Conservation (phyloP, 2,329 filamentous ascomycete species). For the Neophaeococcomyces mojaviensis region DNA sequence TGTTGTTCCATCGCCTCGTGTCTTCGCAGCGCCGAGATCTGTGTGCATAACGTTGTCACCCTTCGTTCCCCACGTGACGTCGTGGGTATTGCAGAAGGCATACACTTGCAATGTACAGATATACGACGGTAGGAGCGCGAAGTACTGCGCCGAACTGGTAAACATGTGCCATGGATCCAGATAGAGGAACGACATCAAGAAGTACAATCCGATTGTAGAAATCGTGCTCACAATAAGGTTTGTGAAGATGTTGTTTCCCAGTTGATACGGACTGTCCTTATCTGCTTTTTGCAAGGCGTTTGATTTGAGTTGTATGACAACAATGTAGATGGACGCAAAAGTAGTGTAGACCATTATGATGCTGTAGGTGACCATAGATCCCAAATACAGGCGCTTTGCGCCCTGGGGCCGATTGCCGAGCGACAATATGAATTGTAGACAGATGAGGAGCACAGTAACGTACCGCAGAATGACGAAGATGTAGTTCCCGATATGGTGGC, state of each 20-base stretch:
- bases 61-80: slow-evolving; percentile 98
- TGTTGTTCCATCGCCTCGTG: slow-evolving; percentile 51
- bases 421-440: slow-evolving; percentile 90
- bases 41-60: slow-evolving; percentile 93
- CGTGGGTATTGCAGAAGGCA: slow-evolving; percentile 98
- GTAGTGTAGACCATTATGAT: slow-evolving; percentile 95
- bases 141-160: slow-evolving; percentile 85
- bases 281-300: slow-evolving; percentile 35
- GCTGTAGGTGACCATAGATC: slow-evolving; percentile 80
- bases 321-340: slow-evolving; percentile 82
- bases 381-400: slow-evolving; percentile 80
- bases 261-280: slow-evolving; percentile 37
- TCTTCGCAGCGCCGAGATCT: slow-evolving; percentile 79
- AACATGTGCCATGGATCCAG: slow-evolving; percentile 99
- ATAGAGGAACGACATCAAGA: slow-evolving; percentile 93
- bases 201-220: slow-evolving; percentile 87
- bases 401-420: slow-evolving; percentile 96
- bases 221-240: slow-evolving; percentile 87
- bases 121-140: slow-evolving; percentile 82
- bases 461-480: slow-evolving; percentile 87
- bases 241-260: slow-evolving; percentile 87
- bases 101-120: slow-evolving; percentile 98
- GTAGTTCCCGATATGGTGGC: slow-evolving; percentile 71
- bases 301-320: slow-evolving; percentile 66
- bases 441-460: slow-evolving; percentile 76